Conservation (phyloP, 2,329 filamentous ascomycete genomes). For the Aaosphaeria arxii region DNA sequence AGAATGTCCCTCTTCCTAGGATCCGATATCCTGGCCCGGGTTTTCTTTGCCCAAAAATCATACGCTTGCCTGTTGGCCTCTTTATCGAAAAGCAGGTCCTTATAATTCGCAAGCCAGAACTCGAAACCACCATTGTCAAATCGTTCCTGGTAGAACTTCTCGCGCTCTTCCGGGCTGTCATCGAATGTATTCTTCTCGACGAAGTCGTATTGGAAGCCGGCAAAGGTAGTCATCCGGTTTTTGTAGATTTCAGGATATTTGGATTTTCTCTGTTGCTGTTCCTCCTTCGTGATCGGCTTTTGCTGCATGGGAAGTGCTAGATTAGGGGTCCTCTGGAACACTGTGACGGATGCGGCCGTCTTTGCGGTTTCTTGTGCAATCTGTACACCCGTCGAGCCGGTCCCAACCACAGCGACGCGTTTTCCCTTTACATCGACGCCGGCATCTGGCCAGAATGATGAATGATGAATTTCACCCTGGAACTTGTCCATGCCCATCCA, state of each 20-base stretch:
- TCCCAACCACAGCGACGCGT: slow-evolving; percentile 61
- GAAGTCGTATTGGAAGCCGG: slow-evolving; percentile 59
- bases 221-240: slow-evolving; percentile 53
- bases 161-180: slow-evolving; percentile 41
- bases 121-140: slow-evolving; percentile 41
- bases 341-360: slow-evolving; percentile 49
- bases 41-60: slow-evolving; percentile 47
- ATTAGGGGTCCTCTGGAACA: slow-evolving; percentile 68
- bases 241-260: slow-evolving; percentile 50
- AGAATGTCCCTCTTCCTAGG: slow-evolving; percentile 45
- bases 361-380: slow-evolving; percentile 60
- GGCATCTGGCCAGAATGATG: slow-evolving; percentile 59
- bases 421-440: slow-evolving; percentile 58
- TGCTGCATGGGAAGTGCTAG: slow-evolving; percentile 61
- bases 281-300: slow-evolving; percentile 45
- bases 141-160: slow-evolving; percentile 42
- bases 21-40: slow-evolving; percentile 41
- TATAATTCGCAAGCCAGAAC: slow-evolving; percentile 44
- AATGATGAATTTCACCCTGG: slow-evolving; percentile 58
- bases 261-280: slow-evolving; percentile 48
- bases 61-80: slow-evolving; percentile 45
- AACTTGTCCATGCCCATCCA: slow-evolving; percentile 60
- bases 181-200: slow-evolving; percentile 53
- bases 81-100: slow-evolving; percentile 40
- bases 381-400: slow-evolving; percentile 63